A percentile compares a stretch with the other conserved stretches of the same genome.
Conservation (phyloP, 768 basidiomycete species). For the Clitopilus hobsonii region DNA sequence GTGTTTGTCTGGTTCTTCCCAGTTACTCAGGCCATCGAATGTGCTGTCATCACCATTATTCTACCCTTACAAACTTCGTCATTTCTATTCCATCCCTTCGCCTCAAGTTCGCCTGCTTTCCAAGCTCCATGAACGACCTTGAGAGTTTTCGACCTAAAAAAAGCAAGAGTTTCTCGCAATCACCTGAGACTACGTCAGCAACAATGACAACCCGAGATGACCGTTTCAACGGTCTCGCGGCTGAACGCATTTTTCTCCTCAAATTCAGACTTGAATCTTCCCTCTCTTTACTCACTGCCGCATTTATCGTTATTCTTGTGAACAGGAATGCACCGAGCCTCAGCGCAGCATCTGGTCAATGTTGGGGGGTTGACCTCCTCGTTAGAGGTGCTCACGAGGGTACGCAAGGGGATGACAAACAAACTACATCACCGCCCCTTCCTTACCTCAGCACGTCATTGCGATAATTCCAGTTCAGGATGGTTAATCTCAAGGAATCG, state of each 20-base stretch:
- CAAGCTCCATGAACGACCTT: neutral
- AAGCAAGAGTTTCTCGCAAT: neutral
- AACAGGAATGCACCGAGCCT: too few species aligned
- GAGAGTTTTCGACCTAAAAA: neutral
- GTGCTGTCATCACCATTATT: too few species aligned
- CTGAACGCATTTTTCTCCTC: neutral
- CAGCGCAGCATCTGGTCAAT: too few species aligned
- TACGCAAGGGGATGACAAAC: neutral
- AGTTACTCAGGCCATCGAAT: too few species aligned
- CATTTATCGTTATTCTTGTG: too few species aligned
- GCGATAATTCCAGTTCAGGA: neutral
- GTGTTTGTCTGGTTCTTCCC: too few species aligned
- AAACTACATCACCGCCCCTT: neutral
- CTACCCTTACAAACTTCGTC: too few species aligned
- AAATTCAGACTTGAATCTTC: neutral
- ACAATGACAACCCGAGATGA: neutral
- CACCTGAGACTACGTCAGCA: neutral
- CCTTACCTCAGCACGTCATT: neutral
- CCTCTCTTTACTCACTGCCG: too few species aligned
- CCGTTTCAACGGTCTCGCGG: neutral
- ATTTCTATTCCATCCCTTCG: too few species aligned
- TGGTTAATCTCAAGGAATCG: neutral
- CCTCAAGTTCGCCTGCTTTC: neutral
- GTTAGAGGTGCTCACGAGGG: too few species aligned
- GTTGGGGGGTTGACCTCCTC: too few species aligned